These are phyloP conservation scores for Neonectria faginata DNA, from an alignment of 2,329 filamentous ascomycete genomes.

Conservation along the genomic window DNA sequence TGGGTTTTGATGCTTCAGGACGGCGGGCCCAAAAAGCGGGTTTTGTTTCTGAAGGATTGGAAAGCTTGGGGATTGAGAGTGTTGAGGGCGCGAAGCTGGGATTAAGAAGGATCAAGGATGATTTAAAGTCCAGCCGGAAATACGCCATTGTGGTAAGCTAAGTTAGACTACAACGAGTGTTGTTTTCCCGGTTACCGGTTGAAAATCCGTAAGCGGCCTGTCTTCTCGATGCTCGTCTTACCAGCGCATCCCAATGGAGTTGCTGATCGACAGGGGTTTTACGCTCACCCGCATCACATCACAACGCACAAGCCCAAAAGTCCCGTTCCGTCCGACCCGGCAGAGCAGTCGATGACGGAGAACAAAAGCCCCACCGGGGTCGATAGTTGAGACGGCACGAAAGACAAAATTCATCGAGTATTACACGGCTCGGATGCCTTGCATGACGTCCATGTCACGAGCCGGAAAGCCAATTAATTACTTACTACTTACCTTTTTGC, in stretches of 20 bases:
- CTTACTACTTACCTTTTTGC: too few relatives aligned
- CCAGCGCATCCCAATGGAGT: constrained; percentile 17
- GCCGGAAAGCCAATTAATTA: too few relatives aligned
- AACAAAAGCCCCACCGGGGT: neutral
- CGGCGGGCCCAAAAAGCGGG: neutral
- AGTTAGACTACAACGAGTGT: too few relatives aligned
- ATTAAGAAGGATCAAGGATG: neutral
- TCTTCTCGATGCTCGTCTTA: neutral
- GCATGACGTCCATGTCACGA: neutral
- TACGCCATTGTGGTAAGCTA: too few relatives aligned
- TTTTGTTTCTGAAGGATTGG: neutral
- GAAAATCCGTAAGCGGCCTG: neutral
- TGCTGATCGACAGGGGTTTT: constrained; percentile 37
- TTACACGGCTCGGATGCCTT: neutral
- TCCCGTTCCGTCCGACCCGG: neutral
- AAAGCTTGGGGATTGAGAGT: too few relatives aligned
- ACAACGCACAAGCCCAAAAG: constrained; percentile 1
- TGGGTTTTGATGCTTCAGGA: neutral
- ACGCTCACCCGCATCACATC: neutral
- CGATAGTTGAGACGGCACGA: neutral
- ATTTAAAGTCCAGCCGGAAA: neutral
- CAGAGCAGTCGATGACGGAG: neutral
- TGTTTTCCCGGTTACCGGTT: too few relatives aligned
- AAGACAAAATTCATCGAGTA: too few relatives aligned
- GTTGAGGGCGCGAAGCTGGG: neutral